Conservation (phyloP, 176 grass and related monocot genomes). For the Hyparrhenia diplandra region DNA sequence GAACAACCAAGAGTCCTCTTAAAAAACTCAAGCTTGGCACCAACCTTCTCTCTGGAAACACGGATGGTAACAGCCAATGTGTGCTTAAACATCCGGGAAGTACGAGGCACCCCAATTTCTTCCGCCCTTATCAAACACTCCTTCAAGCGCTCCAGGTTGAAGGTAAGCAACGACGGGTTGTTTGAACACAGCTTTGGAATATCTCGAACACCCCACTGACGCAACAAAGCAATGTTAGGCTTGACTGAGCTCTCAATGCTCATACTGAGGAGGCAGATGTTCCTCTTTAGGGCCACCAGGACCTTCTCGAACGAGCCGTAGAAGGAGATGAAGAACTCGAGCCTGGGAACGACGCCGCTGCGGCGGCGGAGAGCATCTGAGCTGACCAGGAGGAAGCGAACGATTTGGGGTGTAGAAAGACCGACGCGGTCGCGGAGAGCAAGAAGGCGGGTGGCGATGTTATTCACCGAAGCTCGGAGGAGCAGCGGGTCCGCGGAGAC, state of each 20-base stretch:
- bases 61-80: not conserved
- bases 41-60: not conserved
- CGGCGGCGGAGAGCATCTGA: not conserved
- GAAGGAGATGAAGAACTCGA: not conserved
- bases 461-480: not conserved
- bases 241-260: too few species aligned
- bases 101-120: constrained; percentile 18
- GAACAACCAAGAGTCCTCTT: not conserved
- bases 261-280: too few species aligned
- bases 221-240: too few species aligned
- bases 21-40: not conserved
- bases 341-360: not conserved
- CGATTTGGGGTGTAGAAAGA: not conserved
- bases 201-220: constrained; percentile 1
- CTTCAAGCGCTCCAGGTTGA: not conserved
- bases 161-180: not conserved
- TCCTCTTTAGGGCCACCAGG: not conserved
- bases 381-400: not conserved
- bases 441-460: not conserved
- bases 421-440: not conserved
- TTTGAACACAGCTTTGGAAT: constrained; percentile 2
- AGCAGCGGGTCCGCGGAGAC: too few species aligned
- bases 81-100: not conserved
- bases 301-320: constrained; percentile 7
- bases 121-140: not conserved